Evolutionary conservation across 495 filamentous ascomycete genomes (phyloP).

Genomic region (Annulohypoxylon stygium): DNA sequence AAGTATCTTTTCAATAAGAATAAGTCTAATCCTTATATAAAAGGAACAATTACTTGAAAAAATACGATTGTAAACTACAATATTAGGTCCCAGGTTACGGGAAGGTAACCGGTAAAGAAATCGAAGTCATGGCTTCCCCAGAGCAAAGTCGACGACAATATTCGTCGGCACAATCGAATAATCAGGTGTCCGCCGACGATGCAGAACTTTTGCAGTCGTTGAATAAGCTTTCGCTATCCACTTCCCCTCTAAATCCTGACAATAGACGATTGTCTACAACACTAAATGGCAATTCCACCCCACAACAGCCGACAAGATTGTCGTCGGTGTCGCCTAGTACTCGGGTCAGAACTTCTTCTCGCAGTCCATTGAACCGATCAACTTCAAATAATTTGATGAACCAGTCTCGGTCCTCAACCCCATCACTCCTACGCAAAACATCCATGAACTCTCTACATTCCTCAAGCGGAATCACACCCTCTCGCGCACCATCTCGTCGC

Average conservation of each 20-base stretch:
- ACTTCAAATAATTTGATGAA: slow-evolving; percentile 46
- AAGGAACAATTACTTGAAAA: neutral
- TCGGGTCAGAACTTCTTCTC: slow-evolving; percentile 53
- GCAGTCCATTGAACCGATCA: slow-evolving; percentile 65
- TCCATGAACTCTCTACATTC: slow-evolving; percentile 69
- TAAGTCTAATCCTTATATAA: neutral
- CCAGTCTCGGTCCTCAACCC: slow-evolving; percentile 64
- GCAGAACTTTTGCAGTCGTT: slow-evolving; percentile 57
- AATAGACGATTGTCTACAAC: slow-evolving; percentile 50
- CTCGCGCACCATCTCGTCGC: slow-evolving; percentile 59
- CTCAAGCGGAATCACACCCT: slow-evolving; percentile 56
- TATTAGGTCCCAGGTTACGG: neutral
- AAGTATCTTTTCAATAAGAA: neutral
- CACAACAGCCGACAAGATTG: slow-evolving; percentile 12
- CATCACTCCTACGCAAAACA: slow-evolving; percentile 63
- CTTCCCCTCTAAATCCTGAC: slow-evolving; percentile 48
- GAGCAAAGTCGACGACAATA: slow-evolving; percentile 41
- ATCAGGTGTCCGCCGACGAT: slow-evolving; percentile 36
- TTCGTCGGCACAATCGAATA: slow-evolving; percentile 36
- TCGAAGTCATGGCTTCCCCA: slow-evolving; percentile 45
- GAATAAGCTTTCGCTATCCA: slow-evolving; percentile 57
- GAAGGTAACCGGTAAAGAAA: slow-evolving; percentile 34
- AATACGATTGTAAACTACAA: neutral
- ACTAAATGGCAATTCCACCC: slow-evolving; percentile 19
- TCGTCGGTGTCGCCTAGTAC: slow-evolving; percentile 53